phyloP scores from a whole-genome alignment of 2,329 filamentous ascomycete species.

The Huntiella abstrusa region DNA sequence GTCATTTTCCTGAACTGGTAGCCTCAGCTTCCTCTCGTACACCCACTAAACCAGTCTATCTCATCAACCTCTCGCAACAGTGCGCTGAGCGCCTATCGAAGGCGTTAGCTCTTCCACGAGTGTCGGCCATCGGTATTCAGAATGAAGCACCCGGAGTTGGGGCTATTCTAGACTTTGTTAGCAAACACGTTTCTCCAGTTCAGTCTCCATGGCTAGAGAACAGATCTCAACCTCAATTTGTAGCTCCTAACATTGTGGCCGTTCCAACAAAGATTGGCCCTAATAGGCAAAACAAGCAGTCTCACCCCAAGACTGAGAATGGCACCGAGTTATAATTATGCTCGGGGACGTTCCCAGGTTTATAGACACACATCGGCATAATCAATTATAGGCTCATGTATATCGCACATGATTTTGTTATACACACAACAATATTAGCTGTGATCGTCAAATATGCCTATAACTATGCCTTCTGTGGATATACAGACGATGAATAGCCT shows the following conservation, averaged over 20 bases:
- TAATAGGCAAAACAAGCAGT: slow-evolving; percentile 14
- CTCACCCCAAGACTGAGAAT: background rate
- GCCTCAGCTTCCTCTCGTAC: slow-evolving; percentile 27
- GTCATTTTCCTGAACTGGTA: slow-evolving; percentile 39
- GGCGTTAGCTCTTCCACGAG: slow-evolving; percentile 41
- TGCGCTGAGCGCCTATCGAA: slow-evolving; percentile 38
- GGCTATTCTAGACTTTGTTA: slow-evolving; percentile 36
- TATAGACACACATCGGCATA: background rate
- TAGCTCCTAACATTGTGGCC: slow-evolving; percentile 19
- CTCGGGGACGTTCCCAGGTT: background rate
- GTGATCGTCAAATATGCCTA: too few species aligned
- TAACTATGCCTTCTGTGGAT: too few species aligned
- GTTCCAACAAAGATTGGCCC: slow-evolving; percentile 20
- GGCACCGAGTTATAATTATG: background rate
- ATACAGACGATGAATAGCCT: too few species aligned
- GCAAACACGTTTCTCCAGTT: slow-evolving; percentile 31
- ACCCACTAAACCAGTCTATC: slow-evolving; percentile 26
- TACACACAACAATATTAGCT: too few species aligned
- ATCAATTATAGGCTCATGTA: background rate
- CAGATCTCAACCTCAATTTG: slow-evolving; percentile 14
- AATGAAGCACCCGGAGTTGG: slow-evolving; percentile 36
- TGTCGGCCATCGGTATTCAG: slow-evolving; percentile 43
- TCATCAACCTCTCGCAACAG: slow-evolving; percentile 43
- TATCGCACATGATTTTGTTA: too few species aligned
- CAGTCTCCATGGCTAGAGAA: slow-evolving; percentile 33